These are phyloP conservation scores for Blastocystis sp. DNA, from an alignment of 352 stramenopile genomes.

Conservation along the genomic window DNA sequence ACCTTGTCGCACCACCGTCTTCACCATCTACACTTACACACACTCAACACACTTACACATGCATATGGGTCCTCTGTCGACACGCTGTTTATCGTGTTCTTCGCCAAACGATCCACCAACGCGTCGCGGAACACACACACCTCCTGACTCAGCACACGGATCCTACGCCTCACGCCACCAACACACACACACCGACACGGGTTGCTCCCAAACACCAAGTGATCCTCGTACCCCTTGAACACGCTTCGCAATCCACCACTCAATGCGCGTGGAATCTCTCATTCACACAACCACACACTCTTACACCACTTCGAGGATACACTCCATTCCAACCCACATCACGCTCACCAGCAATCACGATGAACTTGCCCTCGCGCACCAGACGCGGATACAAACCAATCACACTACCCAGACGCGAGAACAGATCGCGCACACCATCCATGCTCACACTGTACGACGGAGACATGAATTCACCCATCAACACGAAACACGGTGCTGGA, in stretches of 20 bases:
- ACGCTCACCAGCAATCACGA: slow-evolving; percentile 1
- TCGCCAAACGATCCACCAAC: not conserved
- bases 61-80: not conserved
- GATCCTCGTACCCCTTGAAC: not conserved
- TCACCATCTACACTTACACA: not conserved
- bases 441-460: slow-evolving; percentile 3
- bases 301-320: not conserved
- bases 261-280: too few relatives aligned
- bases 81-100: not conserved
- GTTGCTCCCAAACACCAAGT: not conserved
- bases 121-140: slow-evolving; percentile 11
- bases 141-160: not conserved
- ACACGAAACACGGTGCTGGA: not conserved
- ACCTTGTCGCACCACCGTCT: slow-evolving; percentile 15
- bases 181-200: not conserved
- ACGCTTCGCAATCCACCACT: not conserved
- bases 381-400: slow-evolving; percentile 4
- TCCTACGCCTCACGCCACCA: not conserved
- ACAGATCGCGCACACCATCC: not conserved
- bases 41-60: not conserved
- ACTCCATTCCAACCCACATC: not conserved
- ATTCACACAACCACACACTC: not conserved
- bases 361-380: not conserved
- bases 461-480: slow-evolving; percentile 13
- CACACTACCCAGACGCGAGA: not conserved